Conservation (phyloP, 2,329 filamentous ascomycete genomes). For the Gyromitra esculenta region DNA sequence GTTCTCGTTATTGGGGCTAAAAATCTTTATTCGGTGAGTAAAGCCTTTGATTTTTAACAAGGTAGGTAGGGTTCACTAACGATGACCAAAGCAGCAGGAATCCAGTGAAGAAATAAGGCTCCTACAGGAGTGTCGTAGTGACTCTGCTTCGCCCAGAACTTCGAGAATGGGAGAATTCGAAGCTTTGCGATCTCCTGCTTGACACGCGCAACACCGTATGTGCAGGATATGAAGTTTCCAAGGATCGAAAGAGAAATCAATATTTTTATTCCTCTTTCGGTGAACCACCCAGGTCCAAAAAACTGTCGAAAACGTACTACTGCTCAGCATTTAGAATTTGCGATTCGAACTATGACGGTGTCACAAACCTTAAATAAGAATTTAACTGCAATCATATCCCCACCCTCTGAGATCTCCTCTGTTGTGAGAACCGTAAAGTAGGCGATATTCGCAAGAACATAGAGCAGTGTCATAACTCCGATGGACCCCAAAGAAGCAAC, state of each 20-base stretch:
- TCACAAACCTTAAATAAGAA: slow-evolving; percentile 57
- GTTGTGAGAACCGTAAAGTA: slow-evolving; percentile 58
- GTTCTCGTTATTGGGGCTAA: slow-evolving; percentile 46
- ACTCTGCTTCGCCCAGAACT: slow-evolving; percentile 60
- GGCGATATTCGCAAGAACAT: slow-evolving; percentile 60
- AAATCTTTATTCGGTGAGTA: slow-evolving; percentile 27
- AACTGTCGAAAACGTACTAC: slow-evolving; percentile 57
- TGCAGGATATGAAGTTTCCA: slow-evolving; percentile 53
- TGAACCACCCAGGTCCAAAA: slow-evolving; percentile 58
- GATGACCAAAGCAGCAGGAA: slow-evolving; percentile 59
- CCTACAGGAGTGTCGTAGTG: slow-evolving; percentile 60
- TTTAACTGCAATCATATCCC: slow-evolving; percentile 58
- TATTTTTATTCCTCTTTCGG: slow-evolving; percentile 58
- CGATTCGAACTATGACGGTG: neutral
- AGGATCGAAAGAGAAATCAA: slow-evolving; percentile 59
- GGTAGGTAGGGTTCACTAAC: slow-evolving; percentile 53
- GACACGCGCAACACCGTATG: slow-evolving; percentile 55
- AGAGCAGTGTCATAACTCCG: slow-evolving; percentile 59
- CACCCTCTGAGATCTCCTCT: slow-evolving; percentile 58
- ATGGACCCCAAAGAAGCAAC: slow-evolving; percentile 60
- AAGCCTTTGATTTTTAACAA: neutral
- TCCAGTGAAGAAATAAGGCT: slow-evolving; percentile 60
- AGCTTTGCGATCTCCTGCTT: slow-evolving; percentile 61
- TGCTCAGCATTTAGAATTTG: neutral
- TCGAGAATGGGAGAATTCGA: slow-evolving; percentile 60